Base-by-base conservation (phyloP, 2,329 filamentous ascomycete genomes). In the Ophiostoma himal-ulmi region DNA sequence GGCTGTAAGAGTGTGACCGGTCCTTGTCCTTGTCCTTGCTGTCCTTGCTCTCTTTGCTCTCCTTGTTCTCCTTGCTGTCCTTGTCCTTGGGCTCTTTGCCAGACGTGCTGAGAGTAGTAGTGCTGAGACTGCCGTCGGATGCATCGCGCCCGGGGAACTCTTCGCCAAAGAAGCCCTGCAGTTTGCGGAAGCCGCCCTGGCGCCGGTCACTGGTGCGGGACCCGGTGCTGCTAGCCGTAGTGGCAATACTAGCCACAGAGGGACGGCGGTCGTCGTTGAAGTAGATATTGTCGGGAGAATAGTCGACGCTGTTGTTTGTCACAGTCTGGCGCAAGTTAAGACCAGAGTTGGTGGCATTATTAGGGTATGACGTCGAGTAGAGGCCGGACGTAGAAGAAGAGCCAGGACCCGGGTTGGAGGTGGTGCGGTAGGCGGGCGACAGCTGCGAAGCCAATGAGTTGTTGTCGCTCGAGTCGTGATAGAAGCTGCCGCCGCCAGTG, bases 151-250 rank as follows among this genome's bases (percentile, higher is more conserved):
- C 87, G 71, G 88, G 88, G 78, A 91, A 93, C 77, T 97, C 94
- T 76, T 97, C 94, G 66, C 94, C 94, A 80, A 97, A 96, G 78
- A 97, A 94, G 60, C 91, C 92, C 77, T 95, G 92, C 73, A 97
- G 83, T 80, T 94, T 95, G 80, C 94, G 93, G 71, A 90, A 86
- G 68, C 91, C 88, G 68, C 91, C 88, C 75, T 89, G 88, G 72
- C 90, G 84, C 72, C 88, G 89, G 73, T 88, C 83, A 78, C 90
- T 91, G 71, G 86, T 86, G 80, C 89, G 90, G 60, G 94, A 96
- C 44, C 92, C 91, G 74, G 91, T 87, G 77, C 94, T 96, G 79
- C 94, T 95, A 71, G 92, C 88, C 5, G 85, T 80, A 4, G 90
- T 96, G 17, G 91, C 93, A 39, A 94, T 89, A 79, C 94, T 97